Base-by-base conservation (phyloP, 306 rosid species). In the Vigna reflexopilosa region DNA sequence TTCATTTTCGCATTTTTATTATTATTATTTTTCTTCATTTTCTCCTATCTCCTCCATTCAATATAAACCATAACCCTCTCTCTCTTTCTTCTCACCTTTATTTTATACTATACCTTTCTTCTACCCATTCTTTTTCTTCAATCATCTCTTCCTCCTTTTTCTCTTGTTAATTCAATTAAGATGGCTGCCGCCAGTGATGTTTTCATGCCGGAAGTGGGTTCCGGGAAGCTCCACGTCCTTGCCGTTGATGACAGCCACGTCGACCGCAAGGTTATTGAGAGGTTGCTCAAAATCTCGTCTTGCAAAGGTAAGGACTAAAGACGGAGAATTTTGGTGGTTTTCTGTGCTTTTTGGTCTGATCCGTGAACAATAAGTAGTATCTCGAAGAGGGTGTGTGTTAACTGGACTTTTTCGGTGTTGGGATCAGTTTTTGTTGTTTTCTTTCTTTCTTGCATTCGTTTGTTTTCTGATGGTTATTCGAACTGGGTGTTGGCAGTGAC, bases 221-320 rank as follows among this genome's bases (percentile, higher is more conserved):
- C 90, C 1, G 50, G 56, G 5, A 82, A 94, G 78, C 82, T 94
- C 15, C 98, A 94, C 73, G 98, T 94, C 68, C 91, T 94, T 26
- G 98, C 98, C 0, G 98, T 94, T 7, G 98, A 94, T 80, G 98
- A 94, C 66, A 94, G 97, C 58, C 84, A 58, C 24, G 94, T 94
- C 8, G 98, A 94, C 70, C 89, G 97, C 69, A 94, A 87, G 81
- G 97, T 94, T 72, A 94, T 94, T 48, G 98, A 94, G 71, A 75
- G 89, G 24, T 84, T 94, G 87, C 93, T 94, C 4, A 90, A 88
- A 79, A 84, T 88, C 67, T 89, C 98, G 12, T 88, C 97, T 14
- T 94, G 98, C 81, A 86, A 90, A 92, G 98, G 98, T 94, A 77
- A 14, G 4, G 88, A 94, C 96, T 94, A 75, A 34, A 47, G 15